Conservation (phyloP, 805 yeast species). For the Lipomyces japonicus region DNA sequence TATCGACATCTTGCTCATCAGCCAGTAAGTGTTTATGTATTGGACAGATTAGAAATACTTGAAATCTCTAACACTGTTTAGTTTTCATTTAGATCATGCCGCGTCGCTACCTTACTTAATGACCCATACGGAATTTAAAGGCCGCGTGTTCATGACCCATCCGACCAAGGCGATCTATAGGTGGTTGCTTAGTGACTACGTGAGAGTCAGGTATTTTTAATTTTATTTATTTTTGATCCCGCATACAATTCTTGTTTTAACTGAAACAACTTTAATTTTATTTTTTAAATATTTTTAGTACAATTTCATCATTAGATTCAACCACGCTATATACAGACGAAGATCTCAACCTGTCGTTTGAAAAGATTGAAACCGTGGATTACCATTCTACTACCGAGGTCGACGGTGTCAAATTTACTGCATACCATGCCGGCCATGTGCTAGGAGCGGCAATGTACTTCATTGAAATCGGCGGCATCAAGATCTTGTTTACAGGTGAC, state of each 20-base stretch:
- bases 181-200: constrained; percentile 93
- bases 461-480: constrained; percentile 88
- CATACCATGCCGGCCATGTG: constrained; percentile 99
- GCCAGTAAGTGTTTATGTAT: constrained; percentile 49
- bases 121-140: constrained; percentile 93
- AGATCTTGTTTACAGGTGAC: constrained; percentile 90
- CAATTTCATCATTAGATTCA: constrained; percentile 21
- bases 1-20: constrained; percentile 79
- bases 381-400: constrained; percentile 93
- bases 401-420: constrained; percentile 92
- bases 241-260: background rate
- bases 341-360: constrained; percentile 82
- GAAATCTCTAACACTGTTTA: constrained; percentile 10
- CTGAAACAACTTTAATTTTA: background rate
- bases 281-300: constrained; percentile 2
- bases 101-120: constrained; percentile 96
- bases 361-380: constrained; percentile 87
- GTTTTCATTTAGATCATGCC: constrained; percentile 94
- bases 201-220: constrained; percentile 63
- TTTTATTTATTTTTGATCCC: background rate
- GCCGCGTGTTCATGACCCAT: constrained; percentile 97
- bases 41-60: background rate
- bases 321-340: constrained; percentile 75
- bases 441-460: constrained; percentile 98
- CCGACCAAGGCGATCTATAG: constrained; percentile 97